Base-by-base conservation (phyloP, 1,284 basidiomycete genomes). In the Leccinum fallax region DNA sequence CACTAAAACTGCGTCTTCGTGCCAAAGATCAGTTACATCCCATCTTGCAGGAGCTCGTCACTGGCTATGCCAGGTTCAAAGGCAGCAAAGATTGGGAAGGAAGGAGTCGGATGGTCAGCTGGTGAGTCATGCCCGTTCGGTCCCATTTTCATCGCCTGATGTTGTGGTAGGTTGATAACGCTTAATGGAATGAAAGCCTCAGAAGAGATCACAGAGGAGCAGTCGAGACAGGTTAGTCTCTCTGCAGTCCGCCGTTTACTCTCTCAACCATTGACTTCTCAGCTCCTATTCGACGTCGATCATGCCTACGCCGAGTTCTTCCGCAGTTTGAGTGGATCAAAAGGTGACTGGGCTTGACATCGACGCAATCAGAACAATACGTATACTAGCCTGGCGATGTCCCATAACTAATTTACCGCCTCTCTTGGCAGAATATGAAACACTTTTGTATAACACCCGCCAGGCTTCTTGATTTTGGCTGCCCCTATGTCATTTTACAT, bases 1-100 rank as follows among this genome's bases (percentile, higher is more conserved):
- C 9, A 1, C 83, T 98, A 55, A 97, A 97, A 74, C 83, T 98
- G 61, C 89, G 92, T 48, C 80, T 98, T 71, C 85, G 94, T 36
- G 96, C 97, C 3, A 99, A 99, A 75, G 97, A 98, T 74, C 95
- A 98, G 73, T 81, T 99, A 9, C 96, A 98, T 74, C 96, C 96
- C 0, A 88, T 98, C 65, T 76, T 99, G 53, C 94, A 97, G 68
- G 96, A 98, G 66, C 86, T 99, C 8, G 95, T 98, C 71, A 93
- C 91, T 2, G 90, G 93, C 6, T 97, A 95, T 75, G 92, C 94
- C 2, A 83, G 93, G 56, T 97, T 98, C 79, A 95, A 95, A 73
- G 92, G 91, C 5, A 93, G 90, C 71, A 93, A 91, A 63, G 94
- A 95, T 66, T 97, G 94, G 92, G 94, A 98, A 79, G 95, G 95